phyloP scores from a whole-genome alignment of 768 basidiomycete genomes.

The Leucocoprinus sp. region DNA sequence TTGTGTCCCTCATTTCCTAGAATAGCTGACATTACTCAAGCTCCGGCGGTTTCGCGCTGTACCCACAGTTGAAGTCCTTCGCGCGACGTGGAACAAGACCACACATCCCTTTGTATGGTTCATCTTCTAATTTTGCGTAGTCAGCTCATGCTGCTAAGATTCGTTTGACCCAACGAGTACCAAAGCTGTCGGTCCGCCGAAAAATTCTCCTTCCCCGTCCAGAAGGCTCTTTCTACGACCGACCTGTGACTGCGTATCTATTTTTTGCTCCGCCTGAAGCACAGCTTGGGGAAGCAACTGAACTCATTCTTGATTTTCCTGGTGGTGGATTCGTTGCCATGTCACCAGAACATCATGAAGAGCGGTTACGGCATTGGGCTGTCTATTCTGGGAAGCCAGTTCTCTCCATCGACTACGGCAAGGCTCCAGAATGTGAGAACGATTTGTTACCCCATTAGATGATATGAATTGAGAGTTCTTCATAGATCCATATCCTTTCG shows the following conservation, averaged over 20 bases:
- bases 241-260: conserved; percentile 76
- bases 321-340: conserved; percentile 97
- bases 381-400: conserved; percentile 69
- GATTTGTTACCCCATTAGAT: background rate
- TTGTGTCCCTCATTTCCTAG: background rate
- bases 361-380: conserved; percentile 85
- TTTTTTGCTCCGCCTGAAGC: conserved; percentile 69
- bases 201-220: conserved; percentile 84
- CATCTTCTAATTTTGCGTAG: conserved; percentile 5
- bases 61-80: conserved; percentile 93
- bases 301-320: conserved; percentile 87
- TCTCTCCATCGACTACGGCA: conserved; percentile 88
- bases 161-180: conserved; percentile 51
- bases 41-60: conserved; percentile 87
- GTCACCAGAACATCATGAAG: conserved; percentile 95
- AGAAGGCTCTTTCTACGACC: conserved; percentile 60
- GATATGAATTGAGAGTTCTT: background rate
- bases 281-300: conserved; percentile 57
- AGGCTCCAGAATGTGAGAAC: conserved; percentile 88
- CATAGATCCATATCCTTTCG: conserved; percentile 93
- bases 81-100: conserved; percentile 96
- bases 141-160: conserved; percentile 36
- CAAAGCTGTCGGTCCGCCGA: conserved; percentile 53
- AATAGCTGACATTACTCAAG: conserved; percentile 29
- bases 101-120: conserved; percentile 77